Conservation (phyloP, 2,329 filamentous ascomycete genomes). For the Cadophora gregata region DNA sequence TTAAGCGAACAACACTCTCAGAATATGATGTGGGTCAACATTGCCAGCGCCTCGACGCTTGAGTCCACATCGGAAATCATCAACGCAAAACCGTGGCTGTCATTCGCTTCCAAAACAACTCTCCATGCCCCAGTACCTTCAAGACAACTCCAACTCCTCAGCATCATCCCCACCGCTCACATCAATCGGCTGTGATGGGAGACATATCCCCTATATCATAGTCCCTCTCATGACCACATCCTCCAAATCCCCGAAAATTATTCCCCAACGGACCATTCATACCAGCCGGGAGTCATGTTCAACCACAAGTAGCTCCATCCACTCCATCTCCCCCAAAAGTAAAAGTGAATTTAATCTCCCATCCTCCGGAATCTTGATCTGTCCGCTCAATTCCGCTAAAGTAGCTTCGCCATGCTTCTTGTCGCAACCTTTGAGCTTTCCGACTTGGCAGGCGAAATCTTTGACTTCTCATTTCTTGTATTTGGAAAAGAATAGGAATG, state of each 20-base stretch:
- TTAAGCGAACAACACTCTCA: neutral
- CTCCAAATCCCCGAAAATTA: too few relatives aligned
- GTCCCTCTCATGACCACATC: too few relatives aligned
- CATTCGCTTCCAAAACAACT: neutral
- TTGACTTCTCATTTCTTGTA: neutral
- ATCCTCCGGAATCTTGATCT: neutral
- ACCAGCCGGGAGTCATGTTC: neutral
- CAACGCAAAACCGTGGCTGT: neutral
- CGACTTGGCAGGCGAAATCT: neutral
- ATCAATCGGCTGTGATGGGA: neutral
- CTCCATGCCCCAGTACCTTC: too few relatives aligned
- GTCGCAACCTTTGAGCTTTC: neutral
- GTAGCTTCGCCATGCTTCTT: neutral
- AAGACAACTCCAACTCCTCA: neutral
- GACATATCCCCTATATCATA: neutral
- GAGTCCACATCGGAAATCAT: neutral
- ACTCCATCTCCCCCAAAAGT: neutral
- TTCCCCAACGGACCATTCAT: neutral
- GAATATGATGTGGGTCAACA: neutral
- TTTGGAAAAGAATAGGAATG: too few relatives aligned
- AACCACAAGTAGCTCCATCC: constrained; percentile 1
- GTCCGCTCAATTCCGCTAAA: neutral
- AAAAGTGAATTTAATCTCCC: neutral
- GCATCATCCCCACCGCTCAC: too few relatives aligned
- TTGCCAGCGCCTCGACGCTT: too few relatives aligned